phyloP scores from a whole-genome alignment of 2,329 filamentous ascomycete species.

The Sclerotiophoma versabilis region DNA sequence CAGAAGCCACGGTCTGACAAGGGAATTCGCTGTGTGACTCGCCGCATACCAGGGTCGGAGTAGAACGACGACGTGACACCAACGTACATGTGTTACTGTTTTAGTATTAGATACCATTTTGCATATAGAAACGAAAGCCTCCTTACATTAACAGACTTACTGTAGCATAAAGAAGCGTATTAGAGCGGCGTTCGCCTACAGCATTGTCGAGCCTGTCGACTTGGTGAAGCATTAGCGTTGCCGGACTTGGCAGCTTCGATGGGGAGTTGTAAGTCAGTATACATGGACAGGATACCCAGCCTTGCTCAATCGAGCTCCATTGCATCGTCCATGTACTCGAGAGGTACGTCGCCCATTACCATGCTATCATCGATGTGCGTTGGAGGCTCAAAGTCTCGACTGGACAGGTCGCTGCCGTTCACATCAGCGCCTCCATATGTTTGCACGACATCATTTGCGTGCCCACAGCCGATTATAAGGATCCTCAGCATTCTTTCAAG shows the following conservation, averaged over 20 bases:
- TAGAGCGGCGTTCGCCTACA: too few relatives aligned
- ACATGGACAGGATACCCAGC: too few relatives aligned
- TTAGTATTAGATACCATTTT: conserved; percentile 16
- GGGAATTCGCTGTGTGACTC: conserved; percentile 3
- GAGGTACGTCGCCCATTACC: conserved; percentile 34
- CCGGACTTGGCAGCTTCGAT: too few relatives aligned
- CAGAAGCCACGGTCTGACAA: not conserved
- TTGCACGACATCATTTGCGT: conserved; percentile 57
- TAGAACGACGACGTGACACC: not conserved
- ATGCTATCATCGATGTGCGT: conserved; percentile 13
- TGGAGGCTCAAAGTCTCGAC: conserved; percentile 32
- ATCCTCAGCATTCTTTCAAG: conserved; percentile 65
- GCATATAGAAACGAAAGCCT: not conserved
- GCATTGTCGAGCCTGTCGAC: too few relatives aligned
- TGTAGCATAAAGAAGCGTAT: not conserved
- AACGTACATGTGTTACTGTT: not conserved
- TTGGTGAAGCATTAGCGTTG: too few relatives aligned
- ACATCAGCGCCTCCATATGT: conserved; percentile 7
- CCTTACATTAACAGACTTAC: not conserved
- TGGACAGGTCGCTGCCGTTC: conserved; percentile 20
- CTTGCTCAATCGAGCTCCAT: conserved; percentile 43
- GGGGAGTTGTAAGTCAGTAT: too few relatives aligned
- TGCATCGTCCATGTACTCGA: conserved; percentile 46
- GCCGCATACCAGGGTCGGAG: conserved; percentile 10
- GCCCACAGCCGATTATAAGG: conserved; percentile 67